Evolutionary conservation across 1,139 yeast species (phyloP).

Genomic region (Saccharomyces hybrid): DNA sequence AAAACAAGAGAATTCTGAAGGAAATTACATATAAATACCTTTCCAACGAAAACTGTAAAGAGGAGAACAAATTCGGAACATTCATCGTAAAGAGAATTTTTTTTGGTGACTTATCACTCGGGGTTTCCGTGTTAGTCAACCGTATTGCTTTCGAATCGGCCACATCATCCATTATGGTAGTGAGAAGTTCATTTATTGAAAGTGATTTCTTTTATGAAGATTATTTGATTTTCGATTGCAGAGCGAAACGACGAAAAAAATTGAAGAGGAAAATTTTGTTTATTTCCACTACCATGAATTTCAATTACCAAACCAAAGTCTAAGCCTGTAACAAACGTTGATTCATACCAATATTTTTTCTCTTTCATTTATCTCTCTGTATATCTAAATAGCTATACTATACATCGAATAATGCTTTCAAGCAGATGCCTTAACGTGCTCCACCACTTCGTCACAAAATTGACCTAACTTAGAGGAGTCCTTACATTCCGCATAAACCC

Average conservation of each 20-base stretch:
- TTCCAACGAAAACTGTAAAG: not conserved
- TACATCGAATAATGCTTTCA: not conserved
- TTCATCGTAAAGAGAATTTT: not conserved
- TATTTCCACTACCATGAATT: not conserved
- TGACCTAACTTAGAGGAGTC: not conserved
- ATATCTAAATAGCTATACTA: not conserved
- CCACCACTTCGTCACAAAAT: not conserved
- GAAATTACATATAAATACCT: not conserved
- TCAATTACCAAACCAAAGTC: not conserved
- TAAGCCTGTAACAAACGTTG: not conserved
- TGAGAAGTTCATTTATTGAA: not conserved
- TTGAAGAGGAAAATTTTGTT: not conserved
- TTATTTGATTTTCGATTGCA: not conserved
- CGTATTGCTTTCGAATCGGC: not conserved
- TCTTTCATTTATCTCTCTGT: not conserved
- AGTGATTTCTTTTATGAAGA: not conserved
- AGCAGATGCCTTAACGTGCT: not conserved
- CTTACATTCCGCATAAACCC: slow-evolving; percentile 73
- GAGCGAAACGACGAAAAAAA: not conserved
- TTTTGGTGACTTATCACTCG: not conserved
- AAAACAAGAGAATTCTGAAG: not conserved
- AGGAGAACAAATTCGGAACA: not conserved
- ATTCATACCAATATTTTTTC: not conserved
- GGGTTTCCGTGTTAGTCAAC: not conserved
- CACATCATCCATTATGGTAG: not conserved